Base-by-base conservation (phyloP, 1,284 basidiomycete species). In the Cerrena zonata region DNA sequence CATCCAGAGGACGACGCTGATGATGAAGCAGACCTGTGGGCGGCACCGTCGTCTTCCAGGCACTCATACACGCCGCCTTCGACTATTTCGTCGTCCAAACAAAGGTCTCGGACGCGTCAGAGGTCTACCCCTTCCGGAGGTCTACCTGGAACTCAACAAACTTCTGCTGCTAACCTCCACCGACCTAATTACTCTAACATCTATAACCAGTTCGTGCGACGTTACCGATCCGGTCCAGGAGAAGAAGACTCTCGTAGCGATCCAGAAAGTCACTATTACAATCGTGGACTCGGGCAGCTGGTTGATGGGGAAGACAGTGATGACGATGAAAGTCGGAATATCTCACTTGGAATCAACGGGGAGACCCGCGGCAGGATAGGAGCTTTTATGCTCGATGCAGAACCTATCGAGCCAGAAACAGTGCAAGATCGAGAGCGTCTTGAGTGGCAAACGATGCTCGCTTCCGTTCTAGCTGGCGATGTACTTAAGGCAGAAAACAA, bases 391-490 rank as follows among this genome's bases (percentile, higher is more conserved):
- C 70, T 81, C 38, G 84, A 88, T 58, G 69, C 75, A 7, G 82
- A 86, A 54, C 70, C 77, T 27, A 72, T 77, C 49, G 76, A 82
- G 55, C 81, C 84, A 34, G 74, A 78, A 38, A 84, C 80, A 5
- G 68, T 79, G 41, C 84, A 89, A 60, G 87, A 91, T 58, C 77
- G 80, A 54, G 90, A 93, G 59, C 78, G 94, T 24, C 71, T 94
- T 43, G 93, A 94, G 68, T 97, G 94, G 94, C 91, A 94, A 67
- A 88, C 87, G 36, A 90, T 96, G 85, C 79, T 97, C 37, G 83
- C 90, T 7, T 94, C 92, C 36, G 94, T 97, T 21, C 76, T 98
- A 26, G 83, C 84, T 36, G 94, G 94, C 13, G 93, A 97, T 62
- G 93, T 98, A 4, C 78, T 98, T 53, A 91, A 88, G 64, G 88